Conservation (phyloP, 1,284 basidiomycete species). For the Moesziomyces antarcticus region DNA sequence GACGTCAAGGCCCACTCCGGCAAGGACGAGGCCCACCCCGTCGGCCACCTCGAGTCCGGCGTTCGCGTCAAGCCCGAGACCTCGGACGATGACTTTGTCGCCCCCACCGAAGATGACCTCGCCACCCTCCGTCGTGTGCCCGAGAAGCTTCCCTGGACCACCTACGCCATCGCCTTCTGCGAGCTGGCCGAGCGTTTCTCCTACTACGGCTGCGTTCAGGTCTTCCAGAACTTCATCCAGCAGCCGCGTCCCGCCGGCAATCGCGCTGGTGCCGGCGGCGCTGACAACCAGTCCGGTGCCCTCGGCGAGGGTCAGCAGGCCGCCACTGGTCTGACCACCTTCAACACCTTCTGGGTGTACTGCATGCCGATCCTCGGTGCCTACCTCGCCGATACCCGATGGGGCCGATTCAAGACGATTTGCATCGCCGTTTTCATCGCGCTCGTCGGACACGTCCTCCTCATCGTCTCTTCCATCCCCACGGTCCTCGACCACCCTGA, state of each 20-base stretch:
- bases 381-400: conserved; percentile 69
- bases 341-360: conserved; percentile 66
- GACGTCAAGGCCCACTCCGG: conserved; percentile 38
- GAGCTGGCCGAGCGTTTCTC: conserved; percentile 67
- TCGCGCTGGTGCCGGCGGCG: conserved; percentile 54
- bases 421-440: conserved; percentile 68
- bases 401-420: conserved; percentile 71
- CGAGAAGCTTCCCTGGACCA: conserved; percentile 61
- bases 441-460: conserved; percentile 75
- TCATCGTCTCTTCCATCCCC: conserved; percentile 79
- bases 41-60: conserved; percentile 43
- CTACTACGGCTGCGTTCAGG: conserved; percentile 64
- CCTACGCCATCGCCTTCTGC: conserved; percentile 63
- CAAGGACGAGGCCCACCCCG: conserved; percentile 37
- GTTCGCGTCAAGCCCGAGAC: conserved; percentile 32
- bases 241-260: conserved; percentile 50
- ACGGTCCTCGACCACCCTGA: conserved; percentile 74
- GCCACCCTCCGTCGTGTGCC: conserved; percentile 60
- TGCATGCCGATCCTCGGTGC: conserved; percentile 64
- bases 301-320: conserved; percentile 62
- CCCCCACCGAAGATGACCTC: conserved; percentile 61
- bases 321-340: conserved; percentile 64
- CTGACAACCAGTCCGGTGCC: conserved; percentile 58
- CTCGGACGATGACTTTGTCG: conserved; percentile 36
- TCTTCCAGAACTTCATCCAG: conserved; percentile 65